Evolutionary conservation across 106 monocot species (phyloP), one percentile per base, ranked within the genome.

Genomic region (Triglochin maritima): DNA sequence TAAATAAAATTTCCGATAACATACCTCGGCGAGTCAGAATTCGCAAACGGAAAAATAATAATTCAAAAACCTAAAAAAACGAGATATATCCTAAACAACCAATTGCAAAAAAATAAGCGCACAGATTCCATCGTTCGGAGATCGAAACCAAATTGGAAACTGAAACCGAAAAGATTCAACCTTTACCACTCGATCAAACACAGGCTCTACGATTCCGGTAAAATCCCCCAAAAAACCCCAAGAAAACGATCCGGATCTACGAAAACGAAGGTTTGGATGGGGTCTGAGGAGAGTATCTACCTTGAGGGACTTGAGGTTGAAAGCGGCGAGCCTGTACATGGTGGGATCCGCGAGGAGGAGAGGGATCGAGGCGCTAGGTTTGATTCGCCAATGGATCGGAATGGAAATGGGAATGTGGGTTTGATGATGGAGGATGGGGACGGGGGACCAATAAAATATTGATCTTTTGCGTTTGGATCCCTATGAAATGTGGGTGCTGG

Each of bases 301-400:
- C 79, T 71, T 76, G 53, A 79, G 75, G 59, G 83, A 45, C 41
- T 71, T 50, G 69, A 79, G 69, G 46, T 47, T 52, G 49, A 69
- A 77, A 43, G 60, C 72, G 8, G 76, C 75, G 47, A 59, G 63
- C 60, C 83, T 62, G 48, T 76, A 72, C 83, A 83, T 83, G 71
- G 56, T 66, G 58, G 16, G 10, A 44, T 11, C 9, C 9, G 11
- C 52, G 52, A 52, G 52, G 11, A 6, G 9, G 52, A 52, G 9
- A 6, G 11, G 52, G 11, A 52, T 52, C 52, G 52, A 11, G 11
- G 11, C 52, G 9, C 2, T 52, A 52, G 52, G 9, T 52, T 52
- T 29, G 29, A 29, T 29, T 29, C 29, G 29, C 29, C 29, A 29
- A 52, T 8, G 52, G 52, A 52, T 52, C 52, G 52, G 29, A 29